Conservation (phyloP, 768 basidiomycete species). For the Lactarius indigo region DNA sequence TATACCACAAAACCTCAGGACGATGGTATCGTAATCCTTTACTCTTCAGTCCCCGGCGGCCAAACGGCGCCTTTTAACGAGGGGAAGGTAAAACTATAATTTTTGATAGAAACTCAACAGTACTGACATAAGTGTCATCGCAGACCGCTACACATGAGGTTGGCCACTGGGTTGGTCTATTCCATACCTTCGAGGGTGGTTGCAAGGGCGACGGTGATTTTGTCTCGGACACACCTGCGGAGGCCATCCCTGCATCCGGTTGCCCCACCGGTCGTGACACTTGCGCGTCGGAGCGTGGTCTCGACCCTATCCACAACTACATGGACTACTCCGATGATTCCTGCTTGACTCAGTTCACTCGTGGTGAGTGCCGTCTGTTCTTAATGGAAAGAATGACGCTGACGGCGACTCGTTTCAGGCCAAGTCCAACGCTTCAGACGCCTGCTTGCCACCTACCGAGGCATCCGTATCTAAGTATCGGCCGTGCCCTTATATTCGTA, state of each 20-base stretch:
- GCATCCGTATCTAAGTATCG: conserved; percentile 30
- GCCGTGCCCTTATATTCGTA: too few relatives aligned
- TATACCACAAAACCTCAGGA: conserved; percentile 40
- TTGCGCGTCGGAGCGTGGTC: conserved; percentile 29
- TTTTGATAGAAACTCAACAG: too few relatives aligned
- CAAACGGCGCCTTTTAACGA: conserved; percentile 37
- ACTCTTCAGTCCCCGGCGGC: conserved; percentile 40
- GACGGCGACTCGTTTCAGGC: not conserved
- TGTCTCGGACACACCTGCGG: conserved; percentile 49
- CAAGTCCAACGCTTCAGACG: conserved; percentile 38
- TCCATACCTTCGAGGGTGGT: conserved; percentile 57
- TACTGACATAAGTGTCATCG: not conserved
- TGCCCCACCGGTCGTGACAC: conserved; percentile 36
- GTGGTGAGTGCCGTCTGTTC: conserved; percentile 30
- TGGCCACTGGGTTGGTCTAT: conserved; percentile 58
- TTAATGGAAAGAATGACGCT: not conserved
- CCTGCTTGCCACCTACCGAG: conserved; percentile 45
- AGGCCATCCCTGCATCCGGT: conserved; percentile 38
- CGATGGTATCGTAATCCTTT: conserved; percentile 45
- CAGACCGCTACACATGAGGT: conserved; percentile 54
- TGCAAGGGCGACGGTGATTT: conserved; percentile 40
- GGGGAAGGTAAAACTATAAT: conserved; percentile 26
- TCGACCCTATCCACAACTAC: conserved; percentile 49
- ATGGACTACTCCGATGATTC: conserved; percentile 53
- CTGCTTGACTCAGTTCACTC: conserved; percentile 50